These are phyloP conservation scores for Daldinia childiae DNA, from an alignment of 495 filamentous ascomycete genomes.

Conservation along the genomic window DNA sequence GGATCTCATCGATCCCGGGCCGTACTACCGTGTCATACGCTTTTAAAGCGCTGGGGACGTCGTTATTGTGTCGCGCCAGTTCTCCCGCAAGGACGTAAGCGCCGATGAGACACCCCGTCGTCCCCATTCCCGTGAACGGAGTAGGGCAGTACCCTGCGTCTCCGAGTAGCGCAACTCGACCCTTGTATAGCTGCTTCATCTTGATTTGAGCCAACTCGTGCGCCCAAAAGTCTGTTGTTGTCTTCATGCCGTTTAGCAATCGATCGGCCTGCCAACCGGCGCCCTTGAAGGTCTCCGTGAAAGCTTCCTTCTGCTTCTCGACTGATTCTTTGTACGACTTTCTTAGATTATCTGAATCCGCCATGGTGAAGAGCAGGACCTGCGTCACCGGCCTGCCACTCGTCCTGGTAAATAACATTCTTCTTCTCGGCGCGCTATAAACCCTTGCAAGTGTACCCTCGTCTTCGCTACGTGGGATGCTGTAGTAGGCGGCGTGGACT, in stretches of 20 bases:
- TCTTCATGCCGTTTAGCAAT: conserved; percentile 29
- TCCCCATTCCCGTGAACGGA: conserved; percentile 59
- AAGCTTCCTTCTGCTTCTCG: conserved; percentile 32
- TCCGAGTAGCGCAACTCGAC: conserved; percentile 59
- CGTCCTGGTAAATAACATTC: conserved; percentile 13
- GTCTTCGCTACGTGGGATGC: conserved; percentile 23
- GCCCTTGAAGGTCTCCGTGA: conserved; percentile 17
- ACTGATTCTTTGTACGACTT: conserved; percentile 14
- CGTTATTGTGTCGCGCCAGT: conserved; percentile 46
- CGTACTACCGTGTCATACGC: conserved; percentile 51
- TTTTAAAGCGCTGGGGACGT: conserved; percentile 44
- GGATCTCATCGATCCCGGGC: conserved; percentile 52
- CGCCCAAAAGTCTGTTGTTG: conserved; percentile 32
- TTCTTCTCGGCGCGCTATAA: conserved; percentile 22
- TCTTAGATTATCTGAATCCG: conserved; percentile 5
- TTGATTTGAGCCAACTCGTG: conserved; percentile 56
- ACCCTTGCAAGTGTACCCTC: conserved; percentile 10
- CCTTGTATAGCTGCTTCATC: conserved; percentile 45
- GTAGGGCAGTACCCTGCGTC: conserved; percentile 62
- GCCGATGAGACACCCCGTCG: conserved; percentile 54
- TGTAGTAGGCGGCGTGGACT: conserved; percentile 32
- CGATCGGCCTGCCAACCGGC: conserved; percentile 28
- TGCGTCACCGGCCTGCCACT: conserved; percentile 14
- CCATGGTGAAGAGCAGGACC: conserved; percentile 28
- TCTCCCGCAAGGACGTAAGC: conserved; percentile 65